phyloP scores from a whole-genome alignment of 768 basidiomycete species.

The Leccinum ochraceum region DNA sequence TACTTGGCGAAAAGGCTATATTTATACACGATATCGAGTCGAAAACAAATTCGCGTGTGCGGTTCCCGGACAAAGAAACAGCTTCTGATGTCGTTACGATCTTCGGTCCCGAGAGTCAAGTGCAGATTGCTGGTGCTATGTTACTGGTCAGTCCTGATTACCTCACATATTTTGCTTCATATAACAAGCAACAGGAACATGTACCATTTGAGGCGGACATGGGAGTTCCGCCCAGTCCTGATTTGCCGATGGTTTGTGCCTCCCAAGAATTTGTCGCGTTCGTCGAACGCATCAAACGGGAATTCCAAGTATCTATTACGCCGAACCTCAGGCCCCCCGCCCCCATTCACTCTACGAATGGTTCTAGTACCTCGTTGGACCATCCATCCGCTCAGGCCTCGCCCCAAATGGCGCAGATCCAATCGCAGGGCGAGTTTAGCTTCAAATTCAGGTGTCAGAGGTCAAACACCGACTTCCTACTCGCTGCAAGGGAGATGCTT shows the following conservation, averaged over 20 bases:
- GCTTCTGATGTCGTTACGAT: slow-evolving; percentile 96
- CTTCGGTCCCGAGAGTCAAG: slow-evolving; percentile 95
- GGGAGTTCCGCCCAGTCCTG: slow-evolving; percentile 81
- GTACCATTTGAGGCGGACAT: slow-evolving; percentile 97
- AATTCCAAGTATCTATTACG: slow-evolving; percentile 87
- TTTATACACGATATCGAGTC: slow-evolving; percentile 97
- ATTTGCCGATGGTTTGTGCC: slow-evolving; percentile 71
- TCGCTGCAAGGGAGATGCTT: slow-evolving; percentile 86
- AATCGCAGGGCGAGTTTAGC: slow-evolving; percentile 62
- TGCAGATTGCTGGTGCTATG: slow-evolving; percentile 96
- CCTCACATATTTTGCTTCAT: not conserved
- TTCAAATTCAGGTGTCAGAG: slow-evolving; percentile 97
- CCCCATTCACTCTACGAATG: slow-evolving; percentile 43
- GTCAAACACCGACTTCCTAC: slow-evolving; percentile 91
- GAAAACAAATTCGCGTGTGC: slow-evolving; percentile 92
- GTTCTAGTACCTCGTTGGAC: slow-evolving; percentile 50
- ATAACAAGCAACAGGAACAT: slow-evolving; percentile 66
- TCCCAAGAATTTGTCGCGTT: slow-evolving; percentile 86
- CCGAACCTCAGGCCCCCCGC: slow-evolving; percentile 65
- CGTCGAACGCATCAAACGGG: slow-evolving; percentile 88
- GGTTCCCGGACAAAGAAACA: slow-evolving; percentile 91
- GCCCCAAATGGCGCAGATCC: slow-evolving; percentile 22
- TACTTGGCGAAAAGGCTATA: slow-evolving; percentile 94
- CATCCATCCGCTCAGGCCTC: slow-evolving; percentile 36
- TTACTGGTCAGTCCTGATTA: slow-evolving; percentile 61